phyloP scores from a whole-genome alignment of 2,329 filamentous ascomycete genomes.

The Falciphora oryzae region DNA sequence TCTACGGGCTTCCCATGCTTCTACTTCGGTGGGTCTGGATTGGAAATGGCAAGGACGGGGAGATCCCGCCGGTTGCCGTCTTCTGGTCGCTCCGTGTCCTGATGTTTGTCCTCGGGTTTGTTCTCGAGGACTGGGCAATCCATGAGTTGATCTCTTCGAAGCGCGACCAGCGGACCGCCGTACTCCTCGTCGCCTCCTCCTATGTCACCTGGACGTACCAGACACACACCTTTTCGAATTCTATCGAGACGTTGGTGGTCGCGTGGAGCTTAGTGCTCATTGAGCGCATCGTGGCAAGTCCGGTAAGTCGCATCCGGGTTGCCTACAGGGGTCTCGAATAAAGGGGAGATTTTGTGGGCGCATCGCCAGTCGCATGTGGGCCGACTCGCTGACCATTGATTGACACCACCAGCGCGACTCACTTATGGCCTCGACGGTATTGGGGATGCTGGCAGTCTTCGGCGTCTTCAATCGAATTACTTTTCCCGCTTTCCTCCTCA shows the following conservation, averaged over 20 bases:
- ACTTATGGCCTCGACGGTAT: conserved; percentile 66
- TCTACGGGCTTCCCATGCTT: conserved; percentile 91
- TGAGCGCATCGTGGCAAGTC: conserved; percentile 73
- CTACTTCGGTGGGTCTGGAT: conserved; percentile 89
- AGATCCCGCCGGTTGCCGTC: conserved; percentile 75
- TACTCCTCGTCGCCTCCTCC: conserved; percentile 84
- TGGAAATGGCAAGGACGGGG: conserved; percentile 69
- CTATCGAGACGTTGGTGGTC: conserved; percentile 87
- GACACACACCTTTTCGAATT: conserved; percentile 97
- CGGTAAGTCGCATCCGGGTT: conserved; percentile 48
- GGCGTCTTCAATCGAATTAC: conserved; percentile 96
- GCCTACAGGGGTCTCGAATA: not conserved
- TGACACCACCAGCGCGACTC: conserved; percentile 63
- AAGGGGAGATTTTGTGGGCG: not conserved
- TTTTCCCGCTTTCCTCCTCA: conserved; percentile 85
- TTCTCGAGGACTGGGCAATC: conserved; percentile 95
- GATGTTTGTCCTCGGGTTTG: conserved; percentile 95
- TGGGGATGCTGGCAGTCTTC: conserved; percentile 77
- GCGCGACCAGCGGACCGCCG: conserved; percentile 64
- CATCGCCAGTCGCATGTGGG: not conserved
- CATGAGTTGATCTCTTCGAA: conserved; percentile 80
- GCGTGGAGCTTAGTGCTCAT: conserved; percentile 92
- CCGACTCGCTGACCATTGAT: conserved; percentile 3
- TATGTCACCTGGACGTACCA: conserved; percentile 99
- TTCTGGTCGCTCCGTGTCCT: conserved; percentile 84